phyloP scores from a whole-genome alignment of 495 filamentous ascomycete species.

The Neurospora sp. region DNA sequence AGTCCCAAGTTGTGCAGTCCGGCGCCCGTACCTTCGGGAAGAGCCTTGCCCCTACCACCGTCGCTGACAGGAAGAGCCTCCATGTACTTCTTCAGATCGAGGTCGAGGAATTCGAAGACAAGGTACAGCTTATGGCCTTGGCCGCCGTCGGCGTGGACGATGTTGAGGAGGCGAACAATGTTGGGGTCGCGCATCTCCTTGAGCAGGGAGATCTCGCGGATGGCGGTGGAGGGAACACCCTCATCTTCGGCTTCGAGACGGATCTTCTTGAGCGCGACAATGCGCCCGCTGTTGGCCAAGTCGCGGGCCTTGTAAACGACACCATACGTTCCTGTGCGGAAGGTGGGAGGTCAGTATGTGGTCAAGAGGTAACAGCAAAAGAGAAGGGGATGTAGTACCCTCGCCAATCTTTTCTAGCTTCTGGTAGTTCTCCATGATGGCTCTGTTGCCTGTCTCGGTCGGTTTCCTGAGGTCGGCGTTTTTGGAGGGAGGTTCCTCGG shows the following conservation, averaged over 20 bases:
- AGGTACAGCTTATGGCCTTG: conserved; percentile 81
- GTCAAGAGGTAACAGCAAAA: not conserved
- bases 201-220: conserved; percentile 90
- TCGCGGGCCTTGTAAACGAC: conserved; percentile 90
- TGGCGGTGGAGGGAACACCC: conserved; percentile 91
- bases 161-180: conserved; percentile 85
- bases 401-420: conserved; percentile 99
- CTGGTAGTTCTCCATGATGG: conserved; percentile 93
- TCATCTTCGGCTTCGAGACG: conserved; percentile 96
- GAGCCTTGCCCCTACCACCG: conserved; percentile 77
- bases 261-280: conserved; percentile 97
- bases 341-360: not conserved
- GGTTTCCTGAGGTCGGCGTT: not conserved
- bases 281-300: conserved; percentile 62
- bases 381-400: conserved; percentile 44
- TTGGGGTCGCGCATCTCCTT: conserved; percentile 97
- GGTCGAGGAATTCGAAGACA: conserved; percentile 88
- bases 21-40: conserved; percentile 68
- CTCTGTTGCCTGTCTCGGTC: conserved; percentile 3
- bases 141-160: conserved; percentile 76
- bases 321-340: conserved; percentile 67
- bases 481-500: not conserved
- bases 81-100: conserved; percentile 98
- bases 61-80: conserved; percentile 86
- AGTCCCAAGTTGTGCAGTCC: conserved; percentile 63